Conservation (phyloP, 2,329 filamentous ascomycete genomes). For the Aspergillus sp. region DNA sequence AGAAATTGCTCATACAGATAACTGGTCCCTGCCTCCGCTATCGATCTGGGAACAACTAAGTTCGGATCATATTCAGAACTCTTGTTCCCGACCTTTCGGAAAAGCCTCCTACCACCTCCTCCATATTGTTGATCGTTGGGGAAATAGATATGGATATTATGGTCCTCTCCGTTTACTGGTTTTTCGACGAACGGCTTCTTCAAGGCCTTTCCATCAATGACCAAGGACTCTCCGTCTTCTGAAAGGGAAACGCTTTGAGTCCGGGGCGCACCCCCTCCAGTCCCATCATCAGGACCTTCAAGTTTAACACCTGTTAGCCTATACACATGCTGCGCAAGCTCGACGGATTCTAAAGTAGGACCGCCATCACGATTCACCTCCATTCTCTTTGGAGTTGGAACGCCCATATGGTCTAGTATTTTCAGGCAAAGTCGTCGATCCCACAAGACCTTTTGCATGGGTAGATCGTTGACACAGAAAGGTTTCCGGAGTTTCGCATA, state of each 20-base stretch:
- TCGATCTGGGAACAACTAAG: conserved; percentile 67
- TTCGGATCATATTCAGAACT: conserved; percentile 87
- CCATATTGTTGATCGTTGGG: conserved; percentile 66
- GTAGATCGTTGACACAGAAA: conserved; percentile 94
- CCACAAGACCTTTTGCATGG: conserved; percentile 97
- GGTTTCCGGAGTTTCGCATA: conserved; percentile 90
- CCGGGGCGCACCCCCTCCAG: conserved; percentile 49
- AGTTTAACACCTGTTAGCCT: conserved; percentile 72
- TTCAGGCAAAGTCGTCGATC: conserved; percentile 83
- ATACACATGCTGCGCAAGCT: conserved; percentile 72
- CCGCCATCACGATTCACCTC: conserved; percentile 93
- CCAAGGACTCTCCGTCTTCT: conserved; percentile 82
- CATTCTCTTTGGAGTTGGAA: conserved; percentile 79
- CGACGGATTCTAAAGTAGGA: conserved; percentile 67
- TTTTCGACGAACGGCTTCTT: conserved; percentile 97
- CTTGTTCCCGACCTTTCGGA: conserved; percentile 97
- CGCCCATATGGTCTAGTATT: conserved; percentile 80
- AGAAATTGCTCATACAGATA: conserved; percentile 98
- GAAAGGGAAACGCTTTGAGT: conserved; percentile 71
- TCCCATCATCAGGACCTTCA: conserved; percentile 62
- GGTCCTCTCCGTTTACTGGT: conserved; percentile 94
- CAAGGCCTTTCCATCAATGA: conserved; percentile 74
- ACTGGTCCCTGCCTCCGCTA: conserved; percentile 72
- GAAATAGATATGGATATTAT: conserved; percentile 98
- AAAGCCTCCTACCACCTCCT: conserved; percentile 83